Percentiles rank a stretch among this genome's conserved stretches.
These are phyloP conservation scores for Zygosaccharomyces siamensis DNA, from an alignment of 805 yeast species.

Conservation along the genomic window DNA sequence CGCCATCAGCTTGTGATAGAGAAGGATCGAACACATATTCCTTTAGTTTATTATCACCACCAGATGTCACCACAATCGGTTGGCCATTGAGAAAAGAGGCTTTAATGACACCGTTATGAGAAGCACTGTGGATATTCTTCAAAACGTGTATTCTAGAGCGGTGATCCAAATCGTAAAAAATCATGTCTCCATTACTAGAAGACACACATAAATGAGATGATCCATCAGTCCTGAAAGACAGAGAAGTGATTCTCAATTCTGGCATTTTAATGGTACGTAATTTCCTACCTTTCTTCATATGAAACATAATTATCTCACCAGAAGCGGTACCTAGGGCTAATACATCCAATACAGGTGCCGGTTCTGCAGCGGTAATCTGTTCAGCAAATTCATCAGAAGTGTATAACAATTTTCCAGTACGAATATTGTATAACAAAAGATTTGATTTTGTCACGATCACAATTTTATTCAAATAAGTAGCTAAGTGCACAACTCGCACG, in stretches of 20 bases:
- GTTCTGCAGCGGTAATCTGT: slow-evolving; percentile 64
- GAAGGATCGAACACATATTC: slow-evolving; percentile 94
- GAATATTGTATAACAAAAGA: slow-evolving; percentile 62
- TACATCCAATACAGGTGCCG: slow-evolving; percentile 83
- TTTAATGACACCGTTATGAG: slow-evolving; percentile 70
- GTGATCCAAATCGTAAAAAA: slow-evolving; percentile 75
- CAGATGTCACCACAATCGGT: slow-evolving; percentile 82
- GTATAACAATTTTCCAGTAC: slow-evolving; percentile 68
- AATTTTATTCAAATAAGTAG: slow-evolving; percentile 87
- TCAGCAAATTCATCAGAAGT: slow-evolving; percentile 49
- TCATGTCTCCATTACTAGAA: slow-evolving; percentile 72
- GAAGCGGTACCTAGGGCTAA: slow-evolving; percentile 69
- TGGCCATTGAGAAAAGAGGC: slow-evolving; percentile 83
- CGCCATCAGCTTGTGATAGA: slow-evolving; percentile 47
- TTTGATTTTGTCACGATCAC: slow-evolving; percentile 71
- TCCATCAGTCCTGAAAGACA: slow-evolving; percentile 91
- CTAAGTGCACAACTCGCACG: slow-evolving; percentile 60
- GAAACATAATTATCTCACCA: slow-evolving; percentile 63
- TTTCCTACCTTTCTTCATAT: slow-evolving; percentile 59
- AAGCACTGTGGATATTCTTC: slow-evolving; percentile 65
- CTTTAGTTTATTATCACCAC: slow-evolving; percentile 84
- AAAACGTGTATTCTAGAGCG: slow-evolving; percentile 71
- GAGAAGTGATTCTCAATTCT: slow-evolving; percentile 43
- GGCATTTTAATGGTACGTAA: slow-evolving; percentile 47
- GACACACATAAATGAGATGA: slow-evolving; percentile 78